These are phyloP conservation scores for Bisporella sp. DNA, from an alignment of 2,329 filamentous ascomycete species.

Conservation along the genomic window DNA sequence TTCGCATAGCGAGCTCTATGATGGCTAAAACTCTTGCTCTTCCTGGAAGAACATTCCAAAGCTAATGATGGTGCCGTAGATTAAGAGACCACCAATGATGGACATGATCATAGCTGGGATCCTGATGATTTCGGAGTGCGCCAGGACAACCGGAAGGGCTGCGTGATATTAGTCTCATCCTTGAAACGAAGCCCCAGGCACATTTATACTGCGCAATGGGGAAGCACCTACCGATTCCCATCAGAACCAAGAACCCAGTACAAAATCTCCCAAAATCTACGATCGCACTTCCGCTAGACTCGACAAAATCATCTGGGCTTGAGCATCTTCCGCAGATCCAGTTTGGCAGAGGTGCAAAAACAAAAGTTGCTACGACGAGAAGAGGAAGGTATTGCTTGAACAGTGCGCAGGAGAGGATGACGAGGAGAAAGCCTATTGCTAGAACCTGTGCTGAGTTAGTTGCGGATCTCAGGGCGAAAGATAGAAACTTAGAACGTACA, in stretches of 20 bases:
- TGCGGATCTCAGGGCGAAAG: not conserved
- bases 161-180: not conserved
- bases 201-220: not conserved
- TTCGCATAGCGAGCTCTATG: not conserved
- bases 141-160: conserved; percentile 85
- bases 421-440: conserved; percentile 95
- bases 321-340: conserved; percentile 87
- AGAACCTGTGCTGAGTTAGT: conserved; percentile 55
- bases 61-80: conserved; percentile 97
- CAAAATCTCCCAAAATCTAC: conserved; percentile 90
- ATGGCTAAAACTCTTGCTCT: conserved; percentile 77
- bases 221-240: conserved; percentile 79
- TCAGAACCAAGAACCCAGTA: conserved; percentile 92
- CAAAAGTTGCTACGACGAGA: conserved; percentile 91
- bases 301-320: conserved; percentile 91
- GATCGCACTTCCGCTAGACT: conserved; percentile 71
- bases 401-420: conserved; percentile 94
- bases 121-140: conserved; percentile 77
- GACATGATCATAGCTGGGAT: conserved; percentile 91
- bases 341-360: conserved; percentile 89
- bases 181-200: no score
- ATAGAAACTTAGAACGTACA: conserved; percentile 41
- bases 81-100: conserved; percentile 82
- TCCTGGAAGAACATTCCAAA: conserved; percentile 98
- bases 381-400: conserved; percentile 94